A percentile compares a stretch with the other conserved stretches of the same genome.
These are phyloP conservation scores for Spinacia oleracea DNA, from an alignment of 179 eudicot genomes.

Conservation along the genomic window DNA sequence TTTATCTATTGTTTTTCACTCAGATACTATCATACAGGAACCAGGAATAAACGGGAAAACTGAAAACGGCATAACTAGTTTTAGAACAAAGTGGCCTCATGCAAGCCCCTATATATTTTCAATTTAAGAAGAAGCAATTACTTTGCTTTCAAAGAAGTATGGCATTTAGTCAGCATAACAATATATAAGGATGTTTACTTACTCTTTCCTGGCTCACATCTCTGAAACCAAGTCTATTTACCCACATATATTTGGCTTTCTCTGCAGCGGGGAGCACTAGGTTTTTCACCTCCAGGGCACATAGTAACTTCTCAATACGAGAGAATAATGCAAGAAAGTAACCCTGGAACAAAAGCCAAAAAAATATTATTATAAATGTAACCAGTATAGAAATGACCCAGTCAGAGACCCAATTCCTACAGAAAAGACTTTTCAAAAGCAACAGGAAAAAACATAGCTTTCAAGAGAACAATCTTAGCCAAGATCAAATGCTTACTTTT, in stretches of 20 bases:
- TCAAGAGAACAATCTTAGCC: not conserved
- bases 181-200: conserved; percentile 31
- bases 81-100: not conserved
- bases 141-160: not conserved
- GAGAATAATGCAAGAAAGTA: conserved; percentile 76
- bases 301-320: conserved; percentile 66
- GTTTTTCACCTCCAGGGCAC: conserved; percentile 64
- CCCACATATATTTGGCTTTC: conserved; percentile 92
- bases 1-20: not conserved
- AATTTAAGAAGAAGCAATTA: not conserved
- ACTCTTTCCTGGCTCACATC: conserved; percentile 74
- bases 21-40: not conserved
- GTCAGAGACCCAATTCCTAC: not conserved
- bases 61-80: not conserved
- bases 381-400: not conserved
- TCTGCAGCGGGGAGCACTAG: conserved; percentile 95
- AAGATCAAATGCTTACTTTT: conserved; percentile 49
- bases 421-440: conserved; percentile 1
- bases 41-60: not conserved
- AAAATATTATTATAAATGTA: not conserved
- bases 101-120: not conserved
- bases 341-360: conserved; percentile 48
- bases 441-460: not conserved
- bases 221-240: conserved; percentile 75
- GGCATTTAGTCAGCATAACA: too few relatives aligned